Percentiles rank a stretch among this genome's conserved stretches.
phyloP scores from a whole-genome alignment of 495 filamentous ascomycete genomes.

The Aspergillus egyptiacus region DNA sequence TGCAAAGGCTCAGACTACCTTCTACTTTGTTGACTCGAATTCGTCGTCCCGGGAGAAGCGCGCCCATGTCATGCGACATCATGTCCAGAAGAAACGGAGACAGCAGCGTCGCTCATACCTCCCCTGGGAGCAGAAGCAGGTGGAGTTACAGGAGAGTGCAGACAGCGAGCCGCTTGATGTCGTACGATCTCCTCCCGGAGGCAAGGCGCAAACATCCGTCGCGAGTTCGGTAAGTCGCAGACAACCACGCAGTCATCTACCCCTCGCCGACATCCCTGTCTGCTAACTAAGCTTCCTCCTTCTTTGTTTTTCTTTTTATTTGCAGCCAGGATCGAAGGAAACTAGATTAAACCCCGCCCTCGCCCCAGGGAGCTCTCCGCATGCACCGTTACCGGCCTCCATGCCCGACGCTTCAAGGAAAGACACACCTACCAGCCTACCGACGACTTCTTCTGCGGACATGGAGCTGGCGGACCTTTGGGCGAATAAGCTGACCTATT shows the following conservation, averaged over 20 bases:
- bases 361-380: neutral
- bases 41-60: slow-evolving; percentile 43
- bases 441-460: slow-evolving; percentile 20
- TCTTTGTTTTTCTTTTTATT: neutral
- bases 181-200: neutral
- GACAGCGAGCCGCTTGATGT: neutral
- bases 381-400: slow-evolving; percentile 23
- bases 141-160: slow-evolving; percentile 4
- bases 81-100: slow-evolving; percentile 41
- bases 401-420: slow-evolving; percentile 30
- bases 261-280: too few relatives aligned
- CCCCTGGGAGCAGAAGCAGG: slow-evolving; percentile 23
- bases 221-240: neutral
- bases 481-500: slow-evolving; percentile 36
- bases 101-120: slow-evolving; percentile 26
- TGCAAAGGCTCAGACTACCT: slow-evolving; percentile 31
- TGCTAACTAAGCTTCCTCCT: neutral
- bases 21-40: slow-evolving; percentile 42
- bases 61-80: slow-evolving; percentile 47
- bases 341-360: neutral
- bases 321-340: neutral
- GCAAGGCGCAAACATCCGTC: neutral
- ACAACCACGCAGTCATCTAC: too few relatives aligned
- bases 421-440: slow-evolving; percentile 32
- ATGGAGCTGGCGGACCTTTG: slow-evolving; percentile 34